These are phyloP conservation scores for Nicotiana undulata DNA, from an alignment of 257 asterid species.

Conservation along the genomic window DNA sequence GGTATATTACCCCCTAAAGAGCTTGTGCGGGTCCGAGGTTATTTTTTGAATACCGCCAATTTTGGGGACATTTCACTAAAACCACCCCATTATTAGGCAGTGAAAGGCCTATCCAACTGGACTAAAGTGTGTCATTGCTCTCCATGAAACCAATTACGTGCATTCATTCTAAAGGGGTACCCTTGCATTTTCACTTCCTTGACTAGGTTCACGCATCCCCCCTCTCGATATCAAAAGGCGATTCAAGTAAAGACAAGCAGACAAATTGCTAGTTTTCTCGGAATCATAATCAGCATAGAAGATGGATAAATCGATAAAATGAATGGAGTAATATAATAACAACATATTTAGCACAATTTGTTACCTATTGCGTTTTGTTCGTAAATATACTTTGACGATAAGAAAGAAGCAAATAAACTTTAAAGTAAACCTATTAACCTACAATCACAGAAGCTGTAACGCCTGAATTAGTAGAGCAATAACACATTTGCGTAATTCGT, in stretches of 20 bases:
- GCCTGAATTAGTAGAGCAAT: neutral
- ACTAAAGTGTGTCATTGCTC: neutral
- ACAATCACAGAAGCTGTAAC: neutral
- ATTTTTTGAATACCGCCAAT: too few species aligned
- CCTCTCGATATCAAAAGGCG: neutral
- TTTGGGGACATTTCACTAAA: too few species aligned
- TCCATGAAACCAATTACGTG: neutral
- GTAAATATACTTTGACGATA: neutral
- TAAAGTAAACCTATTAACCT: neutral
- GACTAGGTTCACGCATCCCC: neutral
- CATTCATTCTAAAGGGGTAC: neutral
- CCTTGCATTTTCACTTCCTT: neutral
- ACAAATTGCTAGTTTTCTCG: too few species aligned
- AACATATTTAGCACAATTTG: neutral
- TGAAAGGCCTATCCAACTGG: too few species aligned
- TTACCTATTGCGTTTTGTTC: neutral
- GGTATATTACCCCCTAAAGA: too few species aligned
- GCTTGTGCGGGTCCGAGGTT: too few species aligned
- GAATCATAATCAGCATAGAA: too few species aligned
- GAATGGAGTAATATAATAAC: too few species aligned
- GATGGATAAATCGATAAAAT: neutral
- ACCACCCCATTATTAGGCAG: too few species aligned
- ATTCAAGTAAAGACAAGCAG: neutral
- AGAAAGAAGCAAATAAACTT: neutral
- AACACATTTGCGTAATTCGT: neutral